Evolutionary conservation across 306 rosid species (phyloP), one percentile per base, ranked within the genome.

Genomic region (Acacia crassicarpa): DNA sequence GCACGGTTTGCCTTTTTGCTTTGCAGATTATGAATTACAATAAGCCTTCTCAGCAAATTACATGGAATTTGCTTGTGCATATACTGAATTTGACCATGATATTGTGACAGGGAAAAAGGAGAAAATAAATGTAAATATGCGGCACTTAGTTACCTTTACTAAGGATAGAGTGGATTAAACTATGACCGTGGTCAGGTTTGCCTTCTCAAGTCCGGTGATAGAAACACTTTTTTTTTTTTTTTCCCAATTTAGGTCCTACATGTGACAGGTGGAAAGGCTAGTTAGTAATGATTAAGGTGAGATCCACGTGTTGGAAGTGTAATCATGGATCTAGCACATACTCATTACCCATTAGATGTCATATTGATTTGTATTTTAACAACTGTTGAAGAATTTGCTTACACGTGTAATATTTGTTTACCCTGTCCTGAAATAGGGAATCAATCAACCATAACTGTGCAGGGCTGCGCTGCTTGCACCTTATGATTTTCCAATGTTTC

Each of bases 51-150:
- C 27, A 27, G 27, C 27, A 27, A 27, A 54, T 78, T 81, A 35
- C 19, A 0, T 40, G 8, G 2, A 16, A 19, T 53, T 13, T 71
- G 15, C 74, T 17, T 76, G 61, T 71, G 17, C 58, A 82, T 78
- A 83, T 76, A 81, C 76, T 23, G 67, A 83, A 41, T 35, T 46
- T 23, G 25, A 84, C 25, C 20, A 4, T 77, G 69, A 16, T 67
- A 17, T 70, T 82, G 75, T 85, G 77, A 86, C 93, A 95, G 98
- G 99, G 97, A 43, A 93, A 93, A 89, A 87, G 89, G 86, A 92
- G 93, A 87, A 93, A 92, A 63, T 95, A 87, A 91, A 45, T 70
- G 59, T 41, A 46, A 46, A 38, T 54, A 45, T 63, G n/a, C 73
- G 67, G 54, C 74, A 69, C 23, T 46, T 58, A 65, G 53, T 76